Evolutionary conservation across 1,284 basidiomycete species (phyloP), one percentile per base, ranked within the genome.

Genomic region (Abortiporus biennis): DNA sequence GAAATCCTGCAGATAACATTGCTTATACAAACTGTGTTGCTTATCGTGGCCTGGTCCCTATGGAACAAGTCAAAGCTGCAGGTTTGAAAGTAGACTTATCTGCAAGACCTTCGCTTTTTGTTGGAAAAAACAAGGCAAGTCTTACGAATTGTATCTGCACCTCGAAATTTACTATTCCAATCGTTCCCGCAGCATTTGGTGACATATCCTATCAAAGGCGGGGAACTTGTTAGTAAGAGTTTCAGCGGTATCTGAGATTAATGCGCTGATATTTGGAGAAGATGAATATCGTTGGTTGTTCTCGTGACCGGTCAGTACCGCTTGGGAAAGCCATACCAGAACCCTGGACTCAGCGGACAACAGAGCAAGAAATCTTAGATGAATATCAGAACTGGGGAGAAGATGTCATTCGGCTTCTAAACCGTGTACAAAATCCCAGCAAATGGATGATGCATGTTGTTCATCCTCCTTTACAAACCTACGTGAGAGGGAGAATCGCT

Each of bases 381-480:
- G 61, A 65, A 27, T 81, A 20, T 22, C 65, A 47, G 51, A 51
- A 9, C 76, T 65, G 4, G 78, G 73, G 65, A 74, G 74, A 2
- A 55, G 72, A 78, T 36, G 66, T 65, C 8, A 53, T 52, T 36
- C 61, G 57, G 2, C 63, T 81, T 6, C 51, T 76, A 1, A 55
- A 62, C n/a, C 68, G 71, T 48, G 63, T 80, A 43, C 63, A 68
- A 32, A 63, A 63, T 16, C 71, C 76, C 1, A 74, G 61, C 49
- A 76, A 74, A 55, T 84, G 79, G 80, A 69, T 65, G 3, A 70
- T 83, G 23, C 78, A 80, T 48, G 65, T 67, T 15, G 45, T 80
- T 11, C 50, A 68, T 41, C 74, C 74, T 0, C 70, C 70, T 2
- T 59, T 83, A 25, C 47, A 61, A 3, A 69, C 58, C 12, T 82